Conservation (phyloP, 768 basidiomycete genomes). For the Solioccasus polychromus region DNA sequence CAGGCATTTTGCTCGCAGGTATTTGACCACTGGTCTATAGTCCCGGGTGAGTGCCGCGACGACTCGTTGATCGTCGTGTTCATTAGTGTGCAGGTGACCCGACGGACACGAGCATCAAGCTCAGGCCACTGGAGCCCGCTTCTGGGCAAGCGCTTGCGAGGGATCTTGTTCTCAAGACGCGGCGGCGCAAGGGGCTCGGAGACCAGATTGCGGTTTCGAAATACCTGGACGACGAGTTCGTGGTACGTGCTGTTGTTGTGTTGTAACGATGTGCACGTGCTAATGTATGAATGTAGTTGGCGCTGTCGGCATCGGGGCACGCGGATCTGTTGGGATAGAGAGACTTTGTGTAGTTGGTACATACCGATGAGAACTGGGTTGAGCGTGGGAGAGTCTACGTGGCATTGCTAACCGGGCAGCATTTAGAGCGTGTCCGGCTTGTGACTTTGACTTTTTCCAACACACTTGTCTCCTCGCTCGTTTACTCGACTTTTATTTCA, state of each 20-base stretch:
- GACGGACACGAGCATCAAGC: constrained; percentile 94
- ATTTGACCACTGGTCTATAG: constrained; percentile 98
- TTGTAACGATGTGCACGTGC: constrained; percentile 3
- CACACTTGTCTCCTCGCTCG: constrained; percentile 37
- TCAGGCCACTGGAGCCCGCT: constrained; percentile 94
- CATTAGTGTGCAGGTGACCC: constrained; percentile 71
- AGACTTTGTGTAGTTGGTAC: constrained; percentile 15
- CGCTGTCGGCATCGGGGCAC: constrained; percentile 93
- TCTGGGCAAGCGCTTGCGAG: constrained; percentile 93
- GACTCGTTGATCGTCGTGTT: neutral
- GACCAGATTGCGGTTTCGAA: constrained; percentile 98
- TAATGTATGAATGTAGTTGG: constrained; percentile 54
- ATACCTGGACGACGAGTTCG: constrained; percentile 96
- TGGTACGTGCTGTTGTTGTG: constrained; percentile 48
- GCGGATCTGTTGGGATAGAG: constrained; percentile 81
- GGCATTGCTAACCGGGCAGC: constrained; percentile 35
- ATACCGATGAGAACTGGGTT: constrained; percentile 5
- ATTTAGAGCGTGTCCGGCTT: constrained; percentile 32
- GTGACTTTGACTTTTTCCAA: constrained; percentile 14
- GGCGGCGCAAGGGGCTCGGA: constrained; percentile 92
- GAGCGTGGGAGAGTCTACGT: constrained; percentile 47
- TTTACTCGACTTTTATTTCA: constrained; percentile 29
- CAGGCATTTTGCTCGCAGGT: constrained; percentile 98
- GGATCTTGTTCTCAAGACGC: constrained; percentile 94
- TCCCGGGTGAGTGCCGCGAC: constrained; percentile 67